Evolutionary conservation across 192 early-diverging fungal species (phyloP).

Genomic region (Coemansia sp.): DNA sequence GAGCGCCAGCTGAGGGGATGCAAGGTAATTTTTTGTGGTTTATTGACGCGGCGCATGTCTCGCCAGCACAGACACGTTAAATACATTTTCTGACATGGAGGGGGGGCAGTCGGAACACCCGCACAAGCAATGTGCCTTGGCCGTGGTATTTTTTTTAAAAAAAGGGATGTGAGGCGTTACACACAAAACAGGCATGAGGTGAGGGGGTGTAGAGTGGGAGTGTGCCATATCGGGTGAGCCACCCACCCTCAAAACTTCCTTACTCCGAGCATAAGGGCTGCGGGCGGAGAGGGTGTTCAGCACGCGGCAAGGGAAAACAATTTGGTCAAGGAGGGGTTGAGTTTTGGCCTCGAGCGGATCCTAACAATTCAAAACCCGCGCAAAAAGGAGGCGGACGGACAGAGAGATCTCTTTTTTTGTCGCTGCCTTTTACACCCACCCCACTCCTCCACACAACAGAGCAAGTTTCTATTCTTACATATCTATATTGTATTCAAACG

Average conservation of each 20-base stretch:
- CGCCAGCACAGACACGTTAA: conserved; percentile 6
- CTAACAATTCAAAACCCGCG: background rate
- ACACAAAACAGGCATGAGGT: conserved; percentile 10
- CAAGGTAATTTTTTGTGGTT: conserved; percentile 16
- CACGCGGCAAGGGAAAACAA: background rate
- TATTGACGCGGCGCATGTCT: conserved; percentile 12
- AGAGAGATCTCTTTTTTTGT: background rate
- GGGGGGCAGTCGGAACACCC: background rate
- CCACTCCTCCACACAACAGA: conserved; percentile 5
- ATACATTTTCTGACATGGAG: conserved; percentile 9
- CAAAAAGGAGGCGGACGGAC: conserved; percentile 13
- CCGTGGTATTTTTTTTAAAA: conserved; percentile 5
- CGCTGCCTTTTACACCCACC: background rate
- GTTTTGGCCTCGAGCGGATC: background rate
- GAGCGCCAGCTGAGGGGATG: conserved; percentile 13
- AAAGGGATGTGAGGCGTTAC: conserved; percentile 14
- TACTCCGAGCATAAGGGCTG: background rate
- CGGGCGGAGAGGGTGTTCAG: background rate
- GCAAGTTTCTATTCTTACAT: conserved; percentile 11
- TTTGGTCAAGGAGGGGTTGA: background rate
- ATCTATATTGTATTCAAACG: conserved; percentile 5
- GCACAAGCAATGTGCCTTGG: conserved; percentile 2
- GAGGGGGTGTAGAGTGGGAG: conserved; percentile 2
- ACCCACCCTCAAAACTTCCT: background rate
- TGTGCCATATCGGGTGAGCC: conserved; percentile 4